Evolutionary conservation across 148 eudicot genomes (phyloP).

Genomic region (Cornus controversa): DNA sequence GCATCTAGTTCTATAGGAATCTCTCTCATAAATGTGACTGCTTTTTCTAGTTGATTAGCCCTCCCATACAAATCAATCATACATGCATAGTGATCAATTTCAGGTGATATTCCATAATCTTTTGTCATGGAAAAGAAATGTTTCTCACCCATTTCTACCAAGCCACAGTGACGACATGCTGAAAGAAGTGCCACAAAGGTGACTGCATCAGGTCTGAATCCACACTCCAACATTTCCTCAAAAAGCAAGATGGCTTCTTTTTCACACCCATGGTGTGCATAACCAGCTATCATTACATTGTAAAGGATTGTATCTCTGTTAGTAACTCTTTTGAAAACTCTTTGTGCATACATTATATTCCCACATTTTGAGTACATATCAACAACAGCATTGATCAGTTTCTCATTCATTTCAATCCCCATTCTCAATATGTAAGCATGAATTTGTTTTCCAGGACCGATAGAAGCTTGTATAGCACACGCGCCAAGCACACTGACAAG

Average conservation of each 20-base stretch:
- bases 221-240: slow-evolving; percentile 51
- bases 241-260: slow-evolving; percentile 57
- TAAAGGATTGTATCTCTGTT: slow-evolving; percentile 59
- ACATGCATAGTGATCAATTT: slow-evolving; percentile 77
- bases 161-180: slow-evolving; percentile 84
- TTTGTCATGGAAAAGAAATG: slow-evolving; percentile 61
- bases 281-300: slow-evolving; percentile 83
- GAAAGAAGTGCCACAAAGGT: slow-evolving; percentile 82
- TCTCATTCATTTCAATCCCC: slow-evolving; percentile 46
- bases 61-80: slow-evolving; percentile 89
- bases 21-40: slow-evolving; percentile 44
- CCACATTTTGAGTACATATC: slow-evolving; percentile 98
- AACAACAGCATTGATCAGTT: slow-evolving; percentile 50
- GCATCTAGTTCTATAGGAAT: slow-evolving; percentile 59
- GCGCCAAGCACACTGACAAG: slow-evolving; percentile 59
- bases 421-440: slow-evolving; percentile 59
- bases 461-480: slow-evolving; percentile 59
- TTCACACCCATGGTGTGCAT: slow-evolving; percentile 76
- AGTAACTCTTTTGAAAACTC: slow-evolving; percentile 32
- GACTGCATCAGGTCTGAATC: slow-evolving; percentile 57
- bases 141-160: slow-evolving; percentile 70
- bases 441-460: slow-evolving; percentile 72
- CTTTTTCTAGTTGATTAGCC: slow-evolving; percentile 64
- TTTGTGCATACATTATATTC: slow-evolving; percentile 52
- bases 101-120: slow-evolving; percentile 54